phyloP scores from a whole-genome alignment of 1,284 basidiomycete genomes.

The Ganoderma leucocontextum region DNA sequence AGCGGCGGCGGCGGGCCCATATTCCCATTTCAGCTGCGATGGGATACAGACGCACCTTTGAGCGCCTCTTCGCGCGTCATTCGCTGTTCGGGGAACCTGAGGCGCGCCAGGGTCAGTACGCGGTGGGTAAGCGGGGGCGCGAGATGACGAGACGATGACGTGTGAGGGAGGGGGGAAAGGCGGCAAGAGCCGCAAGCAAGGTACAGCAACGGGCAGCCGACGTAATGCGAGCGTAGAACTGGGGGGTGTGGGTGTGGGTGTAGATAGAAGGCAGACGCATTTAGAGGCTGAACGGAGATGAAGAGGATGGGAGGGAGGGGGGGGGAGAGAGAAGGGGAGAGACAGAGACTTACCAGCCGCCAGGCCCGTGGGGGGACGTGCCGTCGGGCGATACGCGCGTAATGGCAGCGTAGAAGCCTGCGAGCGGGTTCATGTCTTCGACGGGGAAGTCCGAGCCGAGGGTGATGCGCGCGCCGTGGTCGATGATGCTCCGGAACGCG shows the following conservation, averaged over 20 bases:
- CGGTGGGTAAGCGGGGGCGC: background rate
- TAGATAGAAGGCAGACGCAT: background rate
- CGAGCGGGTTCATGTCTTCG: conserved; percentile 79
- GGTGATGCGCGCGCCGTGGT: conserved; percentile 67
- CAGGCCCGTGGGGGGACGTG: conserved; percentile 81
- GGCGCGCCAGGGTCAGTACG: conserved; percentile 9
- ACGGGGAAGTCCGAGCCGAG: conserved; percentile 94
- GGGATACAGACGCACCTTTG: conserved; percentile 52
- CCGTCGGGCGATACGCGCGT: conserved; percentile 79
- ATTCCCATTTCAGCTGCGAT: too few relatives aligned
- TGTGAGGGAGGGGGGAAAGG: background rate
- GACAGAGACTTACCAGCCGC: conserved; percentile 71
- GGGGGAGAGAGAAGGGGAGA: background rate
- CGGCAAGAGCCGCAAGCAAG: background rate
- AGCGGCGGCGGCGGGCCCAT: background rate
- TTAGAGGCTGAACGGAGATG: background rate
- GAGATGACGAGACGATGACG: background rate
- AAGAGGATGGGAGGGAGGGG: background rate
- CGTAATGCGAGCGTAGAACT: too few relatives aligned
- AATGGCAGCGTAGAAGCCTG: conserved; percentile 87
- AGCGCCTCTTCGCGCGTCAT: conserved; percentile 79
- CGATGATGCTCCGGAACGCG: conserved; percentile 80
- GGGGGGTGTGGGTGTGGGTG: background rate
- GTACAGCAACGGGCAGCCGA: too few relatives aligned
- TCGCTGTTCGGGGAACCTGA: conserved; percentile 83